phyloP scores from a whole-genome alignment of 768 basidiomycete species.

The Rhodocollybia butyracea region DNA sequence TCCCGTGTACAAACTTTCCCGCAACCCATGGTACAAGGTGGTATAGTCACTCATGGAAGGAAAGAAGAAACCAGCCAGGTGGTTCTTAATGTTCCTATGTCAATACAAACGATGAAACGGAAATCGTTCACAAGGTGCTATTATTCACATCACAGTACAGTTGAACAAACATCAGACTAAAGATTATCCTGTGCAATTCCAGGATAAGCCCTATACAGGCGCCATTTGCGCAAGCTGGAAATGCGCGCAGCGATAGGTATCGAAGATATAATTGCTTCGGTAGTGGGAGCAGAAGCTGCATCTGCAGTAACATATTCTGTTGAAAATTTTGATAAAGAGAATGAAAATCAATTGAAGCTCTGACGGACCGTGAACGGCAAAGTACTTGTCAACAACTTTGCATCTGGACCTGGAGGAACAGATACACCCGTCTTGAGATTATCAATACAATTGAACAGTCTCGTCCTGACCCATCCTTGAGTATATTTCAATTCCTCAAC shows the following conservation, averaged over 20 bases:
- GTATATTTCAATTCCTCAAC: slow-evolving; percentile 16
- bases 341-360: background rate
- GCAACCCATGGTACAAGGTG: no score
- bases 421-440: slow-evolving; percentile 33
- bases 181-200: slow-evolving; percentile 35
- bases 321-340: slow-evolving; percentile 1
- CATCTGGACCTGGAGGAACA: slow-evolving; percentile 22
- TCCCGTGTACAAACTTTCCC: no score
- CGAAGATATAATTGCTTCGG: slow-evolving; percentile 7
- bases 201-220: slow-evolving; percentile 46
- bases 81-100: no score
- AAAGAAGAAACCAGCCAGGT: no score
- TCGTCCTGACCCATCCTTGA: slow-evolving; percentile 37
- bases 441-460: slow-evolving; percentile 38
- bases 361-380: slow-evolving; percentile 36
- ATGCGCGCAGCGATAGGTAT: slow-evolving; percentile 13
- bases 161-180: no score
- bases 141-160: no score
- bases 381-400: slow-evolving; percentile 30
- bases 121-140: no score
- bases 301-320: slow-evolving; percentile 18
- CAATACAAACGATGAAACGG: no score
- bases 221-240: slow-evolving; percentile 34
- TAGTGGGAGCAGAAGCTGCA: slow-evolving; percentile 16
- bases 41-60: no score